Conservation (phyloP, 2,329 filamentous ascomycete genomes). For the Cordyceps farinosa region DNA sequence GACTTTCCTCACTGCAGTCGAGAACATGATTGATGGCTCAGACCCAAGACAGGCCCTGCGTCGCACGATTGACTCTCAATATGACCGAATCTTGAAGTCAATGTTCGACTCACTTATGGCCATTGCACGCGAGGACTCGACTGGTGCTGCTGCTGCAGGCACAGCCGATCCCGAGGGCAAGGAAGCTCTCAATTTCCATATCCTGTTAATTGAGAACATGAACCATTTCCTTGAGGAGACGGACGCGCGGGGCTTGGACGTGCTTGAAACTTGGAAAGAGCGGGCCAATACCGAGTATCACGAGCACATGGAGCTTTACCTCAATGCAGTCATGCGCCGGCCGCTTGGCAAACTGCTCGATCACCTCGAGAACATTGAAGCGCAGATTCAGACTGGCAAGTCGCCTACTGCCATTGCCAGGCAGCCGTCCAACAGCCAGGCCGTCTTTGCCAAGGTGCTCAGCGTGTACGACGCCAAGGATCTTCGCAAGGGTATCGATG, state of each 20-base stretch:
- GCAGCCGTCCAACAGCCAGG: slow-evolving; percentile 78
- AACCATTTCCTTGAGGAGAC: slow-evolving; percentile 95
- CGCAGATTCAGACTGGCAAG: slow-evolving; percentile 59
- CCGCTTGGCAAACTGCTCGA: slow-evolving; percentile 89
- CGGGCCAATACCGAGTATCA: slow-evolving; percentile 73
- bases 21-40: slow-evolving; percentile 70
- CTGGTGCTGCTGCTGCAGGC: slow-evolving; percentile 40
- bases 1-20: slow-evolving; percentile 74
- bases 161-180: slow-evolving; percentile 75
- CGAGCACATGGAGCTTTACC: slow-evolving; percentile 84
- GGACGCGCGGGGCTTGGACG: slow-evolving; percentile 67
- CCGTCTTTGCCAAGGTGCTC: slow-evolving; percentile 81
- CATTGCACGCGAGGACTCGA: slow-evolving; percentile 72
- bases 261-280: slow-evolving; percentile 78
- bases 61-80: slow-evolving; percentile 78
- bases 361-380: slow-evolving; percentile 85
- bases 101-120: slow-evolving; percentile 98
- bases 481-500: slow-evolving; percentile 83
- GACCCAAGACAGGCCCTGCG: slow-evolving; percentile 62
- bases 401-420: slow-evolving; percentile 63
- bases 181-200: slow-evolving; percentile 94
- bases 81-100: slow-evolving; percentile 81
- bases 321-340: slow-evolving; percentile 81
- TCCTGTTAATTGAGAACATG: slow-evolving; percentile 97
- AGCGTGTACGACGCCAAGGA: slow-evolving; percentile 78